phyloP scores from a whole-genome alignment of 2,329 filamentous ascomycete species.

The Fonsecaea multimorphosa region DNA sequence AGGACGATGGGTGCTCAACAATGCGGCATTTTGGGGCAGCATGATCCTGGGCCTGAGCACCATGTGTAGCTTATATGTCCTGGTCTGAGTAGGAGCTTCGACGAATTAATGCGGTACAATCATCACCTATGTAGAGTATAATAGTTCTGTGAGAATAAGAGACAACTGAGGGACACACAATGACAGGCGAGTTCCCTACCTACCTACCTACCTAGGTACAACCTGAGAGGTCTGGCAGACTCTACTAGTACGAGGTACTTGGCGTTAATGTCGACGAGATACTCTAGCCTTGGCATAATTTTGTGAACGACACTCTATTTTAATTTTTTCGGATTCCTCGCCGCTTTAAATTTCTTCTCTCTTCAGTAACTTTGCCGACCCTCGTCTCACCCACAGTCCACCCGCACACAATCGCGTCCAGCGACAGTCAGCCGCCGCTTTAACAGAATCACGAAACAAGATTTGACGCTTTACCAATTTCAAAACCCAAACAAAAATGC shows the following conservation, averaged over 20 bases:
- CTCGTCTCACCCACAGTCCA: neutral
- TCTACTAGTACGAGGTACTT: too few species aligned
- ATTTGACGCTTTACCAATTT: neutral
- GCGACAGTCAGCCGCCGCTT: neutral
- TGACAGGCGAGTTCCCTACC: neutral
- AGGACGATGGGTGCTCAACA: constrained; percentile 79
- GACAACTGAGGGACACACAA: neutral
- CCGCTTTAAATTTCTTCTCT: neutral
- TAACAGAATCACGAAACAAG: neutral
- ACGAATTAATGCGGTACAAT: neutral
- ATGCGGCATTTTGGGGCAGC: constrained; percentile 86
- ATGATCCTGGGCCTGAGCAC: constrained; percentile 87
- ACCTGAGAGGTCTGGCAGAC: neutral
- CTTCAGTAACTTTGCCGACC: neutral
- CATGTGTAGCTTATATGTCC: constrained; percentile 67
- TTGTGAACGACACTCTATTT: neutral
- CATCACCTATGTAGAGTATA: neutral
- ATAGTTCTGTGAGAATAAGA: constrained; percentile 4
- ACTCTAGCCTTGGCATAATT: neutral
- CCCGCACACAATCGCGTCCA: neutral
- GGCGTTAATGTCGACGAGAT: too few species aligned
- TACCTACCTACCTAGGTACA: too few species aligned
- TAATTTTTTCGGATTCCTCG: neutral
- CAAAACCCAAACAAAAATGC: neutral
- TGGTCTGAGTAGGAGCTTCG: constrained; percentile 49